phyloP scores from a whole-genome alignment of 2,329 filamentous ascomycete species.

The Talaromyces verruculosus region DNA sequence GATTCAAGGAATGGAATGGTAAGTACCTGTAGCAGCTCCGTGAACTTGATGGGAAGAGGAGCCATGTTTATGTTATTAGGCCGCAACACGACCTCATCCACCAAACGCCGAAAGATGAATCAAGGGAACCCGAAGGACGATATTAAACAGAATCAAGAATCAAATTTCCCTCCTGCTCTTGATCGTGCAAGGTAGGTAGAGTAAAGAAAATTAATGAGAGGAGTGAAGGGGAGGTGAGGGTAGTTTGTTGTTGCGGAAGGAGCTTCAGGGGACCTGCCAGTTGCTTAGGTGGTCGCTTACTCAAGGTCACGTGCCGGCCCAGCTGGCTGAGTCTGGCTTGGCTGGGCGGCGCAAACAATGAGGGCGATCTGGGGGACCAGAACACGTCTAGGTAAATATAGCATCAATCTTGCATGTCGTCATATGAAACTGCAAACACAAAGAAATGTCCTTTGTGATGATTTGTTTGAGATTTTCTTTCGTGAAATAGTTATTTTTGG shows the following conservation, averaged over 20 bases:
- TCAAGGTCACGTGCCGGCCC: slow-evolving; percentile 20
- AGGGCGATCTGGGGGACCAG: slow-evolving; percentile 12
- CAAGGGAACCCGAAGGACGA: slow-evolving; percentile 9
- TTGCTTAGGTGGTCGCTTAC: slow-evolving; percentile 24
- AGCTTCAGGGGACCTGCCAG: slow-evolving; percentile 23
- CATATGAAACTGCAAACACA: not conserved
- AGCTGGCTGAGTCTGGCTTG: slow-evolving; percentile 7
- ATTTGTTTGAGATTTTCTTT: not conserved
- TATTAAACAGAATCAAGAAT: slow-evolving; percentile 15
- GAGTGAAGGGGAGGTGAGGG: slow-evolving; percentile 12
- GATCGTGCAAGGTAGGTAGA: slow-evolving; percentile 5
- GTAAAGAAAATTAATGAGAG: slow-evolving; percentile 19
- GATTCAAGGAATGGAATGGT: too few relatives aligned
- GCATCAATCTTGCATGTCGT: slow-evolving; percentile 10
- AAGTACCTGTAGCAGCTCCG: slow-evolving; percentile 73
- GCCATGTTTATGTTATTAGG: slow-evolving; percentile 51
- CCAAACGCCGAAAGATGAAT: slow-evolving; percentile 34
- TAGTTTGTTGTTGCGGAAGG: slow-evolving; percentile 21
- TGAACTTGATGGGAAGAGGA: slow-evolving; percentile 86
- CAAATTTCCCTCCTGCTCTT: slow-evolving; percentile 14
- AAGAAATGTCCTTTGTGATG: not conserved
- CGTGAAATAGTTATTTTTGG: not conserved
- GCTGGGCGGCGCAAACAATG: not conserved
- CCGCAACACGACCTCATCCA: slow-evolving; percentile 45
- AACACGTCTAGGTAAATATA: slow-evolving; percentile 20